Percentiles rank a stretch among this genome's conserved stretches.
phyloP scores from a whole-genome alignment of 1,284 basidiomycete species.

The Melampsora americana region DNA sequence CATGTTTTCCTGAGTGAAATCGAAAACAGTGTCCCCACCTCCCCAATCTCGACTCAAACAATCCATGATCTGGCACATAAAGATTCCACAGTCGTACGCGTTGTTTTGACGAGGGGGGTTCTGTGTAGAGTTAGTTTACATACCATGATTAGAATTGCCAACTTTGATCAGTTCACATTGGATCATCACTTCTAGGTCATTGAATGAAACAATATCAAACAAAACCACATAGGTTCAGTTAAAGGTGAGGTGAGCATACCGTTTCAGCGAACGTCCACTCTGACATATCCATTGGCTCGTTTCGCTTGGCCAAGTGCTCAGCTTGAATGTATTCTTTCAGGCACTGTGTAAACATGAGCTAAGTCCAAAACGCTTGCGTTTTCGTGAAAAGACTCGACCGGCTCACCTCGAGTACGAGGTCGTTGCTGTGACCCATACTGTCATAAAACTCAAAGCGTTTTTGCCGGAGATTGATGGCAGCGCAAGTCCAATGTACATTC shows the following conservation, averaged over 20 bases:
- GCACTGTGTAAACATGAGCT: conserved; percentile 56
- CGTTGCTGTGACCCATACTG: conserved; percentile 70
- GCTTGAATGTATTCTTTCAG: conserved; percentile 73
- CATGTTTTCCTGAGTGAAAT: conserved; percentile 38
- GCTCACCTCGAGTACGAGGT: conserved; percentile 66
- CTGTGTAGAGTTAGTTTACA: conserved; percentile 53
- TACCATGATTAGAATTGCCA: too few species aligned
- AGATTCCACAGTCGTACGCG: conserved; percentile 91
- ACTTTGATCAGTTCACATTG: too few species aligned
- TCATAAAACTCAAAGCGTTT: conserved; percentile 95
- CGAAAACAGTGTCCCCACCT: not conserved
- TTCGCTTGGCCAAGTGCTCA: conserved; percentile 84
- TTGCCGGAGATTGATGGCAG: conserved; percentile 80
- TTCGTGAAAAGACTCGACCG: too few species aligned
- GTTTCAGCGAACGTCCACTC: conserved; percentile 61
- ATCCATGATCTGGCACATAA: conserved; percentile 89
- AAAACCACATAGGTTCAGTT: conserved; percentile 42
- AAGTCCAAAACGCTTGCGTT: too few species aligned
- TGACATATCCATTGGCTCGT: conserved; percentile 72
- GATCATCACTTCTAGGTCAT: too few species aligned
- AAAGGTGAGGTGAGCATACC: not conserved
- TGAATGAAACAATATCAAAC: conserved; percentile 14
- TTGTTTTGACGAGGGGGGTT: conserved; percentile 87
- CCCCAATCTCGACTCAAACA: conserved; percentile 65
- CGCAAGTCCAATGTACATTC: conserved; percentile 92